Conservation (phyloP, 768 basidiomycete genomes). For the Lactifluus volemus region DNA sequence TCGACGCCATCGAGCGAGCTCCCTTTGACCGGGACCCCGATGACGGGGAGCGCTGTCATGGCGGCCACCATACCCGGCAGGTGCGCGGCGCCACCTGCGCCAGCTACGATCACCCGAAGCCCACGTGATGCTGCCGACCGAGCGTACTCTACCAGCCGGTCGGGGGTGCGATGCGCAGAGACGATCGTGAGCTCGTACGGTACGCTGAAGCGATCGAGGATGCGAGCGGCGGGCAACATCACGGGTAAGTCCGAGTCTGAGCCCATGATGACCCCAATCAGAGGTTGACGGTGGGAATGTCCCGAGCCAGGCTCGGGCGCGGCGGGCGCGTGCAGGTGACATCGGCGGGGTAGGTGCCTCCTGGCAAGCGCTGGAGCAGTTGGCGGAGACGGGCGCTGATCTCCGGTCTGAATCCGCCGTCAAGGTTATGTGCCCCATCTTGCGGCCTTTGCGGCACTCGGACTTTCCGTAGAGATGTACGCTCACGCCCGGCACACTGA, state of each 20-base stretch:
- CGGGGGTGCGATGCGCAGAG: slow-evolving; percentile 92
- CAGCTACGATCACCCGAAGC: slow-evolving; percentile 75
- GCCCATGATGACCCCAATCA: slow-evolving; percentile 96
- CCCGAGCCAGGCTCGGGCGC: slow-evolving; percentile 38
- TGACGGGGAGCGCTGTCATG: slow-evolving; percentile 84
- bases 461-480: slow-evolving; percentile 95
- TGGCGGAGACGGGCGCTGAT: slow-evolving; percentile 60
- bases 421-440: slow-evolving; percentile 96
- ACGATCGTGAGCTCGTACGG: slow-evolving; percentile 95
- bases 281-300: slow-evolving; percentile 56
- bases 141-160: slow-evolving; percentile 76
- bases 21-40: slow-evolving; percentile 96
- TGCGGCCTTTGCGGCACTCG: slow-evolving; percentile 81
- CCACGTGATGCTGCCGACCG: slow-evolving; percentile 60
- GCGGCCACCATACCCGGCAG: slow-evolving; percentile 98
- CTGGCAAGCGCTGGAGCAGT: slow-evolving; percentile 60
- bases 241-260: slow-evolving; percentile 96
- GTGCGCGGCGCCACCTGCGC: slow-evolving; percentile 98
- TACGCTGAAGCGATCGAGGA: slow-evolving; percentile 72
- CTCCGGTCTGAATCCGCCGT: slow-evolving; percentile 73
- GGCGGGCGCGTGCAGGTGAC: slow-evolving; percentile 43
- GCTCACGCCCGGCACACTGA: slow-evolving; percentile 63
- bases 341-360: slow-evolving; percentile 32
- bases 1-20: slow-evolving; percentile 92
- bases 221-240: slow-evolving; percentile 81